Percentiles rank a stretch among this genome's conserved stretches.
These are phyloP conservation scores for Spongospora subterranea DNA, from an alignment of 208 protist genomes.

Conservation along the genomic window DNA sequence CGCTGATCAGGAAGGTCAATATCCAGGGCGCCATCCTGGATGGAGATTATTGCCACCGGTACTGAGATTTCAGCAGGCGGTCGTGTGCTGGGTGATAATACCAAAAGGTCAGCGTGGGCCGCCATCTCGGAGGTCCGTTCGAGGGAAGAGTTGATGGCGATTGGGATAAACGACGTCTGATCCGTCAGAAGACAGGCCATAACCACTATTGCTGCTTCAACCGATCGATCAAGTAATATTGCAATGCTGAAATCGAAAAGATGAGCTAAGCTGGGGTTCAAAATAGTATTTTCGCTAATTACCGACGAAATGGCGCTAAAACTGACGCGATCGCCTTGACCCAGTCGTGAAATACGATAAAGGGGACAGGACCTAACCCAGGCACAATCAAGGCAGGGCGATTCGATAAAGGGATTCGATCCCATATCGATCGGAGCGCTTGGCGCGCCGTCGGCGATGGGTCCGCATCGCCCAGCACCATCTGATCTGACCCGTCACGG, in stretches of 20 bases:
- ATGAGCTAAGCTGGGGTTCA: no score
- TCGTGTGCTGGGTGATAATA: not conserved
- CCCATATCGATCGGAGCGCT: no score
- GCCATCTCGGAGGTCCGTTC: not conserved
- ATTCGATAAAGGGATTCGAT: no score
- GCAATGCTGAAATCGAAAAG: no score
- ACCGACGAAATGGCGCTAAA: not conserved
- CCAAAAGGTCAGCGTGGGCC: not conserved
- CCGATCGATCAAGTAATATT: not conserved
- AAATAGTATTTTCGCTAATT: no score
- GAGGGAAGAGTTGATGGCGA: not conserved
- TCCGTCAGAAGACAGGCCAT: not conserved
- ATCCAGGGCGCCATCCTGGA: no score
- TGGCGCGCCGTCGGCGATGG: no score
- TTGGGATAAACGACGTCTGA: not conserved
- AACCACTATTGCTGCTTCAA: not conserved
- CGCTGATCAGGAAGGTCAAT: not conserved
- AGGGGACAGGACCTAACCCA: not conserved
- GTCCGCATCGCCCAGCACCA: no score
- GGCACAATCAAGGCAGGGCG: no score
- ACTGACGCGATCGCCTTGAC: not conserved
- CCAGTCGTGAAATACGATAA: not conserved
- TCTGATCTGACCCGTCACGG: no score
- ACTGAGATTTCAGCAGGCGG: not conserved
- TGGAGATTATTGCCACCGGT: no score